Evolutionary conservation across 345 rosid species (phyloP), one percentile per base, ranked within the genome.

Genomic region (Excoecaria agallocha): DNA sequence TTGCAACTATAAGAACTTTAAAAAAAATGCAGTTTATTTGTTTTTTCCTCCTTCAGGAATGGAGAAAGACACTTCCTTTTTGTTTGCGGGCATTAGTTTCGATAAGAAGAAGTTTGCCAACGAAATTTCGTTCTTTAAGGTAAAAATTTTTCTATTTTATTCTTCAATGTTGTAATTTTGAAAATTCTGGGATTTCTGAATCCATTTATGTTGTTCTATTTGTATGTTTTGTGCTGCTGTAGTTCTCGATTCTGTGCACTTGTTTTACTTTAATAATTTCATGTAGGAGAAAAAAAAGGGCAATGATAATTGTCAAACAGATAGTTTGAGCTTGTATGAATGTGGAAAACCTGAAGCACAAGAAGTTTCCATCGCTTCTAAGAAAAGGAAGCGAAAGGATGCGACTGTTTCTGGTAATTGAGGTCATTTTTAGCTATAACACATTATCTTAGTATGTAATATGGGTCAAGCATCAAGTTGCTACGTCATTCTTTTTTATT

Each of bases 1-100:
- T 43, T 6, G 48, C 48, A 43, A 15, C 56, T 13, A 54, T 54
- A 2, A 54, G 16, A 24, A 59, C 38, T 30, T 59, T 6, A 13
- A 59, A 59, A 22, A 9, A 24, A 25, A 22, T 12, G 39, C 20
- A 1, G 16, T 52, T 52, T 52, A 2, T 64, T 64, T 64, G 3
- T 64, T 65, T 65, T n/a, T 11, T 15, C 16, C 13, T 19, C 35
- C 16, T 25, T 7, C 22, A 63, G 50, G 45, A 66, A 94, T 94
- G 98, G 94, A 90, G 74, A 83, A 84, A 70, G 85, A 70, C 49
- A 60, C 83, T 0, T 86, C 88, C n/a, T 92, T 94, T 78, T 83
- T 94, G 70, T 91, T 94, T 72, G 87, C 90, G 6, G 98, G 98
- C 63, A 82, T 89, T 80, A 83, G 67, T 39, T 92, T 94, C 71